Percentiles rank a stretch among this genome's conserved stretches.
Conservation (phyloP, 768 basidiomycete genomes). For the Lentinula detonsa region DNA sequence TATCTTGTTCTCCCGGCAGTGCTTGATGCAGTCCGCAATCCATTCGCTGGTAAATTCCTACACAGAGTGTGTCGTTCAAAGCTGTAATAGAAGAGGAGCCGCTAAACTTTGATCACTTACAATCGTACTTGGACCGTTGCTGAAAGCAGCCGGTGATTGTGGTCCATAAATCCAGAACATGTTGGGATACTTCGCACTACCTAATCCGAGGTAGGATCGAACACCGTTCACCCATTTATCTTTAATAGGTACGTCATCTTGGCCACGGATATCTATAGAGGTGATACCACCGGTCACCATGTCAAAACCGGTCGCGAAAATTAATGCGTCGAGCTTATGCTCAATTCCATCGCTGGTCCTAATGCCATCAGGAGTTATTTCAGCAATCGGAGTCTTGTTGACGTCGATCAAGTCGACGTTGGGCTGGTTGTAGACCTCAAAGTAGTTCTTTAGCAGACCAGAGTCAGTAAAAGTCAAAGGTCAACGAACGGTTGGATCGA, state of each 20-base stretch:
- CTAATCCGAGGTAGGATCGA: constrained; percentile 13
- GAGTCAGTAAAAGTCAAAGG: not conserved
- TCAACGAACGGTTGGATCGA: not conserved
- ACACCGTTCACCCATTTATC: constrained; percentile 13
- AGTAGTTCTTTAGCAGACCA: not conserved
- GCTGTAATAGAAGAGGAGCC: not conserved
- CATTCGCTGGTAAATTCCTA: constrained; percentile 21
- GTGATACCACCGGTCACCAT: constrained; percentile 9
- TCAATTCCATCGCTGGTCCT: constrained; percentile 7
- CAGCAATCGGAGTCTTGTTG: constrained; percentile 9
- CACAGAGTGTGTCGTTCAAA: not conserved
- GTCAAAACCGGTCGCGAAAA: constrained; percentile 15
- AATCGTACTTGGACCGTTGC: constrained; percentile 11
- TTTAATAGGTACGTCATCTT: constrained; percentile 9
- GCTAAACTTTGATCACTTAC: constrained; percentile 2
- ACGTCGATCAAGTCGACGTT: constrained; percentile 13
- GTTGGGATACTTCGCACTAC: constrained; percentile 10
- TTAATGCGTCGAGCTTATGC: constrained; percentile 11
- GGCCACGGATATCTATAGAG: constrained; percentile 12
- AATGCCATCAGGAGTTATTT: constrained; percentile 12
- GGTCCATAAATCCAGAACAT: constrained; percentile 14
- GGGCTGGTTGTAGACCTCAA: constrained; percentile 9
- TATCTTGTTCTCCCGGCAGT: constrained; percentile 11
- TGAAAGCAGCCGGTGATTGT: constrained; percentile 11
- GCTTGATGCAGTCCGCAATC: constrained; percentile 15